Conservation (phyloP, 176 grass and related monocot species). For the Calamus simplicifolius region DNA sequence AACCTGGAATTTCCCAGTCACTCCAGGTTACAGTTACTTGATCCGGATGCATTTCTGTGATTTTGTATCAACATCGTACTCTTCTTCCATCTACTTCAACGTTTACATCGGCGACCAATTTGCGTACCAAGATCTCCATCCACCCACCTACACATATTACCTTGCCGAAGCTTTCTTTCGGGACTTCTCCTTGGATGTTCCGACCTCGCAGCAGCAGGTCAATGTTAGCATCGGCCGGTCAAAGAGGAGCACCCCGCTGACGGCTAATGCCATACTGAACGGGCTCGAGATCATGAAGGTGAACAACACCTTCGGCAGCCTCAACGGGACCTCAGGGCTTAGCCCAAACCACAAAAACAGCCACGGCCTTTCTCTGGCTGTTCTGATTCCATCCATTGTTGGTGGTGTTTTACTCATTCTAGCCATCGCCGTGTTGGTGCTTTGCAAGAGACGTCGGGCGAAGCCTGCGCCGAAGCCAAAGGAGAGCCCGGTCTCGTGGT, state of each 20-base stretch:
- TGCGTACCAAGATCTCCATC: background rate
- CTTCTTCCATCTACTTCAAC: constrained; percentile 12
- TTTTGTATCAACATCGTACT: background rate
- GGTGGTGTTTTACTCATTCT: too few relatives aligned
- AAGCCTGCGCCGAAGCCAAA: too few relatives aligned
- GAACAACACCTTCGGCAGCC: background rate
- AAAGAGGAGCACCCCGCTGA: background rate
- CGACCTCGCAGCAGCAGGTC: background rate
- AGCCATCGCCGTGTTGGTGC: too few relatives aligned
- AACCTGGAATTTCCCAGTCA: constrained; percentile 25
- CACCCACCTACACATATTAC: background rate
- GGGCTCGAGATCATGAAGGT: constrained; percentile 81
- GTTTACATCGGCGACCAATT: constrained; percentile 16
- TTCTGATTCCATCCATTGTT: too few relatives aligned
- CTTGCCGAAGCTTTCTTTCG: constrained; percentile 17
- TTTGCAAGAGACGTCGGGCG: too few relatives aligned
- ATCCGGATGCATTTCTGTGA: constrained; percentile 46
- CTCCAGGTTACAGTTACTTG: constrained; percentile 17
- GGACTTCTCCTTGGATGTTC: background rate
- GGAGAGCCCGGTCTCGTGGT: too few relatives aligned
- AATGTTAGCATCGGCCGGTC: constrained; percentile 28
- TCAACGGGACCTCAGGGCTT: background rate
- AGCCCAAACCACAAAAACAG: background rate
- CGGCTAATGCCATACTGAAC: constrained; percentile 36
- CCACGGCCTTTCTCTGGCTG: background rate